Conservation (phyloP, 805 yeast species). For the Gaillardinia entomophila region DNA sequence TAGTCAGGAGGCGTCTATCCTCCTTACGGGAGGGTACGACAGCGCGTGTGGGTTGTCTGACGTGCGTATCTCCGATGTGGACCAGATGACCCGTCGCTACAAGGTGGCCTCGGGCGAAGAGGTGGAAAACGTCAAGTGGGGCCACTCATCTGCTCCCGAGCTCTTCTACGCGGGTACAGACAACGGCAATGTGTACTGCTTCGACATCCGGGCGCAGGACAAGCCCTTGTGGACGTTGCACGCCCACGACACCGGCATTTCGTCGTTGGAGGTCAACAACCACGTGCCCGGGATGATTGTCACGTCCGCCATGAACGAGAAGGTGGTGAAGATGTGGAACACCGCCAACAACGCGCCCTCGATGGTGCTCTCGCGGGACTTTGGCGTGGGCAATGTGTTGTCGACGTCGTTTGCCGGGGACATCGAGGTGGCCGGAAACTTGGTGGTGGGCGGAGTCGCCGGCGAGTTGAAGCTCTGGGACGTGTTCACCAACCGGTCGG, state of each 20-base stretch:
- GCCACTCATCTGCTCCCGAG: slow-evolving; percentile 38
- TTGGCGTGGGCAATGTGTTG: slow-evolving; percentile 91
- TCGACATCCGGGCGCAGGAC: slow-evolving; percentile 67
- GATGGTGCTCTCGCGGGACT: slow-evolving; percentile 85
- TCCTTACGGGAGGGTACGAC: slow-evolving; percentile 93
- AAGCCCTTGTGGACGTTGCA: slow-evolving; percentile 90
- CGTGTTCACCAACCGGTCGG: slow-evolving; percentile 72
- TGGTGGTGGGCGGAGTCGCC: slow-evolving; percentile 82
- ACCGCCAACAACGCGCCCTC: slow-evolving; percentile 58
- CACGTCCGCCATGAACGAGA: slow-evolving; percentile 91
- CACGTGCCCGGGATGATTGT: slow-evolving; percentile 67
- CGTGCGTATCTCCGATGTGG: slow-evolving; percentile 66
- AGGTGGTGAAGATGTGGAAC: slow-evolving; percentile 83
- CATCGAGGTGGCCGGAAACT: slow-evolving; percentile 74
- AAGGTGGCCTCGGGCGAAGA: slow-evolving; percentile 66
- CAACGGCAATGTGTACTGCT: slow-evolving; percentile 81
- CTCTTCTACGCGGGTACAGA: slow-evolving; percentile 86
- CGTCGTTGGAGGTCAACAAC: slow-evolving; percentile 67
- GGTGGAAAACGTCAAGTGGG: slow-evolving; percentile 79
- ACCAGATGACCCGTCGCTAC: slow-evolving; percentile 58
- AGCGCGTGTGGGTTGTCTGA: slow-evolving; percentile 76
- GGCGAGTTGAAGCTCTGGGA: slow-evolving; percentile 92
- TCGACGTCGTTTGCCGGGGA: slow-evolving; percentile 82
- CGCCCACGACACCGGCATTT: slow-evolving; percentile 94
- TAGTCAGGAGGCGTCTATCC: slow-evolving; percentile 52